Evolutionary conservation across 1,139 yeast genomes (phyloP).

Genomic region (Pichia sp.): DNA sequence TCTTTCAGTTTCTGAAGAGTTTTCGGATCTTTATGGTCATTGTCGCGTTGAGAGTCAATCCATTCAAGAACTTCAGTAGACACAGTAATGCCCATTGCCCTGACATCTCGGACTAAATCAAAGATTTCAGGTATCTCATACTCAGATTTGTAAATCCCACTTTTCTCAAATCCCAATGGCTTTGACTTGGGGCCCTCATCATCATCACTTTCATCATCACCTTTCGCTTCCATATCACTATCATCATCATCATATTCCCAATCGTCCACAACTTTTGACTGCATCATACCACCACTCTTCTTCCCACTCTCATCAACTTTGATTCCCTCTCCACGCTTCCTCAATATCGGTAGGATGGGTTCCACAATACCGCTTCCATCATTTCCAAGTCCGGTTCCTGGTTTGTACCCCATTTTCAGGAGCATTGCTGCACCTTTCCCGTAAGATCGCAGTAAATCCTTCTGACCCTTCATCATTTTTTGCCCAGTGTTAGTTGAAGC

Average conservation of each 20-base stretch:
- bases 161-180: slow-evolving; percentile 12
- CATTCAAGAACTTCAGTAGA: slow-evolving; percentile 28
- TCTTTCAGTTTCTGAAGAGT: neutral
- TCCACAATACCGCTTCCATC: slow-evolving; percentile 63
- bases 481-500: no score
- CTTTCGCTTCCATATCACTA: slow-evolving; percentile 16
- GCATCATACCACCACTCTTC: slow-evolving; percentile 13
- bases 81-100: slow-evolving; percentile 29
- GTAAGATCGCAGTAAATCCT: no score
- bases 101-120: slow-evolving; percentile 33
- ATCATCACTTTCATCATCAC: slow-evolving; percentile 16
- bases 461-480: no score
- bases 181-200: slow-evolving; percentile 9
- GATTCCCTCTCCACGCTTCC: slow-evolving; percentile 68
- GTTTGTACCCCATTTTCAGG: slow-evolving; percentile 79
- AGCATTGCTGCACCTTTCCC: slow-evolving; percentile 84
- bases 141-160: slow-evolving; percentile 11
- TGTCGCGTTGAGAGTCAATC: slow-evolving; percentile 11
- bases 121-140: slow-evolving; percentile 25
- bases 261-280: slow-evolving; percentile 11
- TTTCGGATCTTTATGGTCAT: slow-evolving; percentile 17
- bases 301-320: slow-evolving; percentile 40
- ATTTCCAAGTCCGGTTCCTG: slow-evolving; percentile 78
- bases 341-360: slow-evolving; percentile 65
- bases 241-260: slow-evolving; percentile 10